These are phyloP conservation scores for Podosphaera aphanis DNA, from an alignment of 2,329 filamentous ascomycete genomes.

Conservation along the genomic window DNA sequence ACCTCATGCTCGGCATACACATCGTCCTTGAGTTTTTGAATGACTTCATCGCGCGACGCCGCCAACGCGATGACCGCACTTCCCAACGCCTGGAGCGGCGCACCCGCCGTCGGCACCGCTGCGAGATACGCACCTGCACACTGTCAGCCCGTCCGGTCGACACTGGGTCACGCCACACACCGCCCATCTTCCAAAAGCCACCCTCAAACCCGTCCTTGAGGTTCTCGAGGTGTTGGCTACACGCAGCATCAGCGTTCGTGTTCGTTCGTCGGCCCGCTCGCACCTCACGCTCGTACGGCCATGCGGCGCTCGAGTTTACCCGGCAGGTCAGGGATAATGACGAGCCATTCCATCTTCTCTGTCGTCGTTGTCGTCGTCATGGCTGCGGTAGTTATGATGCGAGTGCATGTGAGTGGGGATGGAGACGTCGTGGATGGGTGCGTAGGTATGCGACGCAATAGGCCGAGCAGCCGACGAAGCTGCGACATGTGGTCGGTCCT, in stretches of 20 bases:
- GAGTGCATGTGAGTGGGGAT: no score
- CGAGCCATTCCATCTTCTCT: constrained; percentile 38
- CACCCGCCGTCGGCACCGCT: constrained; percentile 37
- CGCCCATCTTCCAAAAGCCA: constrained; percentile 37
- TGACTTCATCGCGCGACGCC: constrained; percentile 43
- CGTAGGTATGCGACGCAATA: no score
- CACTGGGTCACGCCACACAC: constrained; percentile 4
- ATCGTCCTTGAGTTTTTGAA: constrained; percentile 44
- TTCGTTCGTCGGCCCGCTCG: background rate
- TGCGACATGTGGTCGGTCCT: no score
- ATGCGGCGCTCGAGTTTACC: constrained; percentile 35
- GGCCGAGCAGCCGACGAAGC: no score
- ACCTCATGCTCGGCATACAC: constrained; percentile 49
- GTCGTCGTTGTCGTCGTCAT: constrained; percentile 1
- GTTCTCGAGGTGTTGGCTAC: constrained; percentile 17
- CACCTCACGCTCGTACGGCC: constrained; percentile 28
- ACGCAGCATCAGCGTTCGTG: background rate
- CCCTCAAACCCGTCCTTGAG: constrained; percentile 27
- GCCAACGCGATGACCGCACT: constrained; percentile 30
- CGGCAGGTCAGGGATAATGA: constrained; percentile 43
- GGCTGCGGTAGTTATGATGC: constrained; percentile 5
- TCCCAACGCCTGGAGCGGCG: constrained; percentile 29
- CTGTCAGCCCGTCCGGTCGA: background rate
- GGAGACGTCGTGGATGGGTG: no score
- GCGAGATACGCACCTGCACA: constrained; percentile 40